A percentile compares a stretch with the other conserved stretches of the same genome.
These are phyloP conservation scores for Dryas integrifolia DNA, from an alignment of 331 rosid species.

Conservation along the genomic window DNA sequence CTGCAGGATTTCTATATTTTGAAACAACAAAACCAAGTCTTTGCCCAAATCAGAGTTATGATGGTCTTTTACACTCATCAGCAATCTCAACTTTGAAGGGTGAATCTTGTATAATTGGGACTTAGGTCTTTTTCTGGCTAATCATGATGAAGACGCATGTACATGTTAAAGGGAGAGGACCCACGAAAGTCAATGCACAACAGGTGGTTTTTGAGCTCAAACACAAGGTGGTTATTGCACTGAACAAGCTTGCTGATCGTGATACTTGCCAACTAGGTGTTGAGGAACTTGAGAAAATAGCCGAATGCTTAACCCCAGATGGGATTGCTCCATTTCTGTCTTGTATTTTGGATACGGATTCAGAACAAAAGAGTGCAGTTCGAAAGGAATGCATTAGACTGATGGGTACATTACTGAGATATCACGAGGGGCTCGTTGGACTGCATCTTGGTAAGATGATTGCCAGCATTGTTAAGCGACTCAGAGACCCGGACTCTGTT, in stretches of 20 bases:
- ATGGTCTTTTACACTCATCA: not conserved
- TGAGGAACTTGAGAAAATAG: slow-evolving; percentile 57
- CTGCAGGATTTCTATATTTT: slow-evolving; percentile 8
- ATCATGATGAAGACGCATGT: slow-evolving; percentile 56
- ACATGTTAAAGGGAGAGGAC: slow-evolving; percentile 35
- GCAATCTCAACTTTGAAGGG: slow-evolving; percentile 10
- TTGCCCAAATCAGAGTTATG: not conserved
- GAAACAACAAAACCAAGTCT: not conserved
- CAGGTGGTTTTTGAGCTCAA: slow-evolving; percentile 56
- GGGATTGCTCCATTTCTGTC: slow-evolving; percentile 55
- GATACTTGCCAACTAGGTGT: slow-evolving; percentile 72
- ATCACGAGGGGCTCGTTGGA: slow-evolving; percentile 37
- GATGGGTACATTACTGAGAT: slow-evolving; percentile 45
- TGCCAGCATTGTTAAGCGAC: slow-evolving; percentile 62
- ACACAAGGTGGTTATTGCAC: slow-evolving; percentile 47
- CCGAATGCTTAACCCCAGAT: slow-evolving; percentile 47
- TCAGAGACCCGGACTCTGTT: slow-evolving; percentile 59
- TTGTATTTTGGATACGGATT: slow-evolving; percentile 63
- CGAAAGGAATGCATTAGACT: slow-evolving; percentile 61
- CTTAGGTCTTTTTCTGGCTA: not conserved
- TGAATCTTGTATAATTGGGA: not conserved
- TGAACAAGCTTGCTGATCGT: slow-evolving; percentile 78
- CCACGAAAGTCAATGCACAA: slow-evolving; percentile 32
- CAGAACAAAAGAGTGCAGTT: slow-evolving; percentile 57
- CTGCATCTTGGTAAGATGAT: slow-evolving; percentile 65